Conservation (phyloP, 1,284 basidiomycete genomes). For the Sanghuangporus weigelae region DNA sequence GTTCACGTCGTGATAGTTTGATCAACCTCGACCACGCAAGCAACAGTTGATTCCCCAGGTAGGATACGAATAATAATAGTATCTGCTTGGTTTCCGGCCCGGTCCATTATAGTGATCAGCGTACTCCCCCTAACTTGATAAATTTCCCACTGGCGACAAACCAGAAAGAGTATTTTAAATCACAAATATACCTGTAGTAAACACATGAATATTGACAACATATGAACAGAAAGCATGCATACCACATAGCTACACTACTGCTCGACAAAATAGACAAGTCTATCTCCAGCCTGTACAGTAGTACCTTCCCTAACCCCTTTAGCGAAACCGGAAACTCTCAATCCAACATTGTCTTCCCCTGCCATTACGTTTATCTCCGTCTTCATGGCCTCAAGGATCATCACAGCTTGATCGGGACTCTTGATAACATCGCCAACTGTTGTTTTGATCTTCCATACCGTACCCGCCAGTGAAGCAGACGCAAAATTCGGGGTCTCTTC, state of each 20-base stretch:
- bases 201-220: not conserved
- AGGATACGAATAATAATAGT: too few relatives aligned
- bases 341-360: conserved; percentile 42
- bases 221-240: not conserved
- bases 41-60: too few relatives aligned
- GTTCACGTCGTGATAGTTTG: too few relatives aligned
- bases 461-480: conserved; percentile 45
- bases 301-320: conserved; percentile 37
- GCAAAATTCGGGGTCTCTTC: conserved; percentile 21
- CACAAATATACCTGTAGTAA: not conserved
- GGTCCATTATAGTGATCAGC: too few relatives aligned
- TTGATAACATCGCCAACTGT: conserved; percentile 39
- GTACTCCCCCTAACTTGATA: too few relatives aligned
- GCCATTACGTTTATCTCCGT: conserved; percentile 52
- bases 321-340: conserved; percentile 36
- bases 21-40: too few relatives aligned
- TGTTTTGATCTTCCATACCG: conserved; percentile 53
- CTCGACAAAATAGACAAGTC: conserved; percentile 33
- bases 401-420: conserved; percentile 42
- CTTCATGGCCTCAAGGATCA: conserved; percentile 72
- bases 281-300: conserved; percentile 40
- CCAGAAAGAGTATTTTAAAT: not conserved
- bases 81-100: too few relatives aligned
- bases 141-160: too few relatives aligned
- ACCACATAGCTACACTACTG: not conserved